Evolutionary conservation across 208 protist genomes (phyloP), one percentile per base, ranked within the genome.

Genomic region (Vickermania ingenoplastis): DNA sequence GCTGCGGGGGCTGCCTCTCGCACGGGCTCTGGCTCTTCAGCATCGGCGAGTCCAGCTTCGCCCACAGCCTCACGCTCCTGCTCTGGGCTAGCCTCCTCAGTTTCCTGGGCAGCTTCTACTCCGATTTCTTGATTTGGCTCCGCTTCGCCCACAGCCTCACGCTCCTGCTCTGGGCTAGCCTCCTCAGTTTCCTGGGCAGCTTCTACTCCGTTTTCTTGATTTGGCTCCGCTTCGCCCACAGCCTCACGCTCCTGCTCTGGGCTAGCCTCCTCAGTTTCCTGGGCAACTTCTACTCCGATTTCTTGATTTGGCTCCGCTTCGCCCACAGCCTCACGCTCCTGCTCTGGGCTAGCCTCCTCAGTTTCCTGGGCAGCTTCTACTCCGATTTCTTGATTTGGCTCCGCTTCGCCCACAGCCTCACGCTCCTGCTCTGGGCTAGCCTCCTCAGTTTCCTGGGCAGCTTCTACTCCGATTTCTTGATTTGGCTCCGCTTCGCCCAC

Each of bases 301-400:
- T 17, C 11, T 27, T 5, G 21, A 25, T 54, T 21, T 11, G 50
- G 50, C 22, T 54, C 50, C 5, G 50, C 50, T 54, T 54, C 50
- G 22, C 7, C 50, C 23, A 25, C 50, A 54, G 41, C 30, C 1
- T 64, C 23, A 2, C 2, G 51, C 57, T 64, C 59, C n/a, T 26
- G 5, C 2, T 27, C 31, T 31, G 24, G 59, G 11, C 7, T 21
- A 54, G 13, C n/a, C 23, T 54, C 50, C 11, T 7, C 23, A 27
- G 11, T 7, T 27, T 5, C 50, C 22, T 54, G 21, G n/a, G n/a
- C n/a, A n/a, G n/a, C n/a, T n/a, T n/a, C n/a, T 11, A 17, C 11
- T 48, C 17, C 36, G 17, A 17, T 17, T 48, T 48, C 36, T n/a
- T 48, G 17, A 7, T 7, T 17, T 48, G 36, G 36, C 36, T 48